A percentile compares a stretch with the other conserved stretches of the same genome.
Evolutionary conservation across 371 early-diverging fungal genomes (phyloP).

Genomic region (Mucor irregularis): DNA sequence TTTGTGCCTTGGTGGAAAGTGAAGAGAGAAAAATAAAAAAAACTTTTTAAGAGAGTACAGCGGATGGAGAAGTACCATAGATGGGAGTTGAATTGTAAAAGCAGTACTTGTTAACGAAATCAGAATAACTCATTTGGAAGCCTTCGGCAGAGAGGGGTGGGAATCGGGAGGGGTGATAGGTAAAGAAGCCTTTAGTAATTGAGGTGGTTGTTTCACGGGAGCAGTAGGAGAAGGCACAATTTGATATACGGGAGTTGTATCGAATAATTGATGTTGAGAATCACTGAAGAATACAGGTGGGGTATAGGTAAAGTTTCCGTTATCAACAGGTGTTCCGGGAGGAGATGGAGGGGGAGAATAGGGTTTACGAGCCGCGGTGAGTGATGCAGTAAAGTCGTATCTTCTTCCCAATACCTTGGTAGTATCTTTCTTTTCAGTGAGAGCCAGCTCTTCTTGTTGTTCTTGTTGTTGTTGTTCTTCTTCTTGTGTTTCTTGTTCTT

Average conservation of each 20-base stretch:
- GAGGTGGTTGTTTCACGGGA: slow-evolving; percentile 3
- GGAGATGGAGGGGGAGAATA: slow-evolving; percentile 18
- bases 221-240: too few species aligned
- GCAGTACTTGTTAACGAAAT: slow-evolving; percentile 63
- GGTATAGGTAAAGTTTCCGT: slow-evolving; percentile 16
- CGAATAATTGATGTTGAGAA: neutral
- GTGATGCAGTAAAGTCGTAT: slow-evolving; percentile 45
- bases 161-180: slow-evolving; percentile 1
- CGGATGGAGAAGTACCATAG: slow-evolving; percentile 33
- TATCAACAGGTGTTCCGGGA: slow-evolving; percentile 16
- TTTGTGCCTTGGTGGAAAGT: too few species aligned
- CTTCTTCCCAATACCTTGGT: slow-evolving; percentile 37
- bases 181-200: neutral
- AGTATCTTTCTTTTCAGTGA: slow-evolving; percentile 1
- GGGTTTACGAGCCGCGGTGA: slow-evolving; percentile 32
- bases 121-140: slow-evolving; percentile 40
- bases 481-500: neutral
- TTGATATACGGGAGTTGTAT: too few species aligned
- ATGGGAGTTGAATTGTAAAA: slow-evolving; percentile 45
- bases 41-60: slow-evolving; percentile 23
- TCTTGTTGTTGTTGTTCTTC: neutral
- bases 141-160: slow-evolving; percentile 18
- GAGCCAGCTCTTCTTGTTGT: neutral
- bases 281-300: slow-evolving; percentile 15
- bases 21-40: neutral